phyloP scores from a whole-genome alignment of 225 moss, liverwort and hornwort genomes.

The Climacium dendroides region DNA sequence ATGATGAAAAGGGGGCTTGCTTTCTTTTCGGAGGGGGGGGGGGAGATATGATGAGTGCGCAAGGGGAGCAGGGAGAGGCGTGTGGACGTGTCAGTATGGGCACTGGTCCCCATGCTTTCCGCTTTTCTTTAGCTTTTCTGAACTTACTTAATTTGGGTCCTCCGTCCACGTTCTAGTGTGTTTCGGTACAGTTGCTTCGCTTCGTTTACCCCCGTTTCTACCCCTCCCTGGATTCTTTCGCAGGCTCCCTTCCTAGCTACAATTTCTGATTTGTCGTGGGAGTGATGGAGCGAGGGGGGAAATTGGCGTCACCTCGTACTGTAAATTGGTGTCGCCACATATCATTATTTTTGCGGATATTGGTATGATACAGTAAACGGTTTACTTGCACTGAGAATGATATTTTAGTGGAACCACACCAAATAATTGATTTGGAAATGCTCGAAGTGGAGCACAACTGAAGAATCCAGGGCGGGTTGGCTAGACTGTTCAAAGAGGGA shows the following conservation, averaged over 20 bases:
- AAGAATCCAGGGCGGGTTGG: too few relatives aligned
- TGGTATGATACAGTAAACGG: background rate
- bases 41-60: background rate
- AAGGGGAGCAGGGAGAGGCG: background rate
- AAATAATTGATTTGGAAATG: too few relatives aligned
- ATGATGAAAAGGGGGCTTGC: background rate
- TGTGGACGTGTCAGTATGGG: background rate
- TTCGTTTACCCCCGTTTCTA: background rate
- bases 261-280: too few relatives aligned
- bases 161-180: background rate
- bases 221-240: background rate
- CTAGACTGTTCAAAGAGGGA: background rate
- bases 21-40: background rate
- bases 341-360: background rate
- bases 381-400: too few relatives aligned
- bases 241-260: too few relatives aligned
- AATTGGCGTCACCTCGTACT: background rate
- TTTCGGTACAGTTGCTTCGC: background rate
- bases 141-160: background rate
- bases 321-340: background rate
- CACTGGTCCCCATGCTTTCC: background rate
- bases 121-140: background rate
- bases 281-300: too few relatives aligned
- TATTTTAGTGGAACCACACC: background rate
- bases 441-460: too few relatives aligned